Evolutionary conservation across 192 early-diverging fungal species (phyloP).

Genomic region (Ramicandelaber brevisporus): DNA sequence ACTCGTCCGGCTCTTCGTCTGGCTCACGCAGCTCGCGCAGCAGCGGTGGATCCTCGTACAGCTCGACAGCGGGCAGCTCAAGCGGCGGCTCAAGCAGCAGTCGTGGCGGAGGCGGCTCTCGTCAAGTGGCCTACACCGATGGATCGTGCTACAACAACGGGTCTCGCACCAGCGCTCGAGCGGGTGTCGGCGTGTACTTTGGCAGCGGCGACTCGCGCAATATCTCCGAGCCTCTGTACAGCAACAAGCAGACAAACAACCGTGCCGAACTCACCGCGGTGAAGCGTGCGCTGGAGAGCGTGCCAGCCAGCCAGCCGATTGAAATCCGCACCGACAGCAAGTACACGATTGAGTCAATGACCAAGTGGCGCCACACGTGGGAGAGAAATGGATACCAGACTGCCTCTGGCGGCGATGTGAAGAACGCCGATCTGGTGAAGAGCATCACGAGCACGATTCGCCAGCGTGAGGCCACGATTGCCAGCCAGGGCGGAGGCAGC

Average conservation of each 20-base stretch:
- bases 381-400: slow-evolving; percentile 4
- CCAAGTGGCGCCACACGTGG: slow-evolving; percentile 5
- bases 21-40: too few species aligned
- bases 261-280: slow-evolving; percentile 9
- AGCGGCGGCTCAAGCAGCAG: too few species aligned
- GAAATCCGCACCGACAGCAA: slow-evolving; percentile 6
- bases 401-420: background rate
- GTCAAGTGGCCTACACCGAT: too few species aligned
- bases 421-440: slow-evolving; percentile 5
- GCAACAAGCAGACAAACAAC: slow-evolving; percentile 7
- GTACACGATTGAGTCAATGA: slow-evolving; percentile 6
- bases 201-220: slow-evolving; percentile 18
- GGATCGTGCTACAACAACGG: slow-evolving; percentile 23
- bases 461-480: slow-evolving; percentile 1
- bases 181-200: slow-evolving; percentile 24
- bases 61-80: too few species aligned
- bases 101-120: too few species aligned
- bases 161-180: slow-evolving; percentile 6
- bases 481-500: slow-evolving; percentile 1
- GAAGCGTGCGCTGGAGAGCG: slow-evolving; percentile 2
- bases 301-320: background rate
- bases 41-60: too few species aligned
- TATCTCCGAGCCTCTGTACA: slow-evolving; percentile 10
- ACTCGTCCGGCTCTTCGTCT: too few species aligned
- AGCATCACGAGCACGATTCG: background rate